Evolutionary conservation across 768 basidiomycete genomes (phyloP), one percentile per base, ranked within the genome.

Genomic region (Leccinellum rugosiceps): DNA sequence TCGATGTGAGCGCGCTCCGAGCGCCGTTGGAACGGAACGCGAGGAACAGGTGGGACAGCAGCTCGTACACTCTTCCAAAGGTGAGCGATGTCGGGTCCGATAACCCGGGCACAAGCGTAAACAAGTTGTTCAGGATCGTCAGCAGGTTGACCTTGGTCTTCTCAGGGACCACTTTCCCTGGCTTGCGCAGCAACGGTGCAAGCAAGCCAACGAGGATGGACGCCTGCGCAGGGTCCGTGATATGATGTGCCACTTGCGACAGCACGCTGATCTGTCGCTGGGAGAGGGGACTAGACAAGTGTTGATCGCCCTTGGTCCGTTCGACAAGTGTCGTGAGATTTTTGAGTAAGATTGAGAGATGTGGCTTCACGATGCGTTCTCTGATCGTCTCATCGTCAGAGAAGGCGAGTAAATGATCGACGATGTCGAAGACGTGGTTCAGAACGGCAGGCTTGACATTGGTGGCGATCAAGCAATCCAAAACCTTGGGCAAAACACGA

Each of bases 191-290:
- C 26, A 97, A 78, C 1, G 94, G 94, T 0, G 82, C 74, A 66
- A 98, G 87, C 3, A 98, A 78, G 0, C 75, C 66, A 21, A 94
- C 78, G 6, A 98, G 79, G 5, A 81, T 82, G 15, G 83, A 77
- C 1, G 94, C 93, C 66, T 98, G 91, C 0, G 73, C 69, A 2
- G 83, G 76, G 65, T 92, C 85, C 1, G 79, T 76, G 46, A 90
- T 83, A 66, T 89, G 87, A 31, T 83, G 85, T 0, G 94, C 87
- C 32, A 98, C 80, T 47, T 83, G 79, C 0, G 93, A 92, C 10
- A 99, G 77, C 25, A 98, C 85, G 35, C 75, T 67, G 61, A 98
- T 87, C 69, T 94, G 91, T 11, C 94, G 83, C 58, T 94, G 89
- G 3, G 84, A 84, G 3, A 97, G 75, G 1, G 83, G 85, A 28